These are phyloP conservation scores for Metarhizium rileyi DNA, from an alignment of 2,329 filamentous ascomycete genomes.

Conservation along the genomic window DNA sequence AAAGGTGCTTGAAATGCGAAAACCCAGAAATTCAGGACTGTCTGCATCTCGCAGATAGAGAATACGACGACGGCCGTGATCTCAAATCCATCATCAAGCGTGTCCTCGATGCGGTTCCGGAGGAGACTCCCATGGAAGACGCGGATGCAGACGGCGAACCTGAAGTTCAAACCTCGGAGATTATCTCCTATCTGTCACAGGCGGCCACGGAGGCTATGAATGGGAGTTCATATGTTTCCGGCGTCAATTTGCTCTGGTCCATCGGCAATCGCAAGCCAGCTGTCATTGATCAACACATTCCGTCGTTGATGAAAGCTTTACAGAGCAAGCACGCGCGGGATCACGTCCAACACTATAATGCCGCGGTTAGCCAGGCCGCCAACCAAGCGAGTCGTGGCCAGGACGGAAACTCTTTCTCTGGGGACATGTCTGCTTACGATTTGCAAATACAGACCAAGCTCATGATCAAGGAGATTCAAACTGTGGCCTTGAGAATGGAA, in stretches of 20 bases:
- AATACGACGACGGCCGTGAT: slow-evolving; percentile 58
- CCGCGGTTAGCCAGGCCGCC: slow-evolving; percentile 41
- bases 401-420: slow-evolving; percentile 42
- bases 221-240: slow-evolving; percentile 70
- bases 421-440: slow-evolving; percentile 62
- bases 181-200: slow-evolving; percentile 74
- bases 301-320: slow-evolving; percentile 83
- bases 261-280: slow-evolving; percentile 75
- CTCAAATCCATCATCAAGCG: slow-evolving; percentile 69
- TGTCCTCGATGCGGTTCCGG: slow-evolving; percentile 80
- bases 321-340: slow-evolving; percentile 88
- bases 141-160: slow-evolving; percentile 77
- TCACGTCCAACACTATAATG: slow-evolving; percentile 70
- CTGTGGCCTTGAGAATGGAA: slow-evolving; percentile 87
- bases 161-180: slow-evolving; percentile 75
- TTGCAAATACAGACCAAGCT: slow-evolving; percentile 81
- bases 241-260: slow-evolving; percentile 90
- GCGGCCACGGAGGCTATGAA: slow-evolving; percentile 82
- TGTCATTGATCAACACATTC: slow-evolving; percentile 83
- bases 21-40: slow-evolving; percentile 91
- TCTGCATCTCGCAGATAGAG: slow-evolving; percentile 64
- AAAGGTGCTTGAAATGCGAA: slow-evolving; percentile 81
- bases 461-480: slow-evolving; percentile 91
- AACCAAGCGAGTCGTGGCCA: slow-evolving; percentile 33
- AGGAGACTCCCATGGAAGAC: slow-evolving; percentile 61